A percentile compares a stretch with the other conserved stretches of the same genome.
Conservation (phyloP, 305 asterid genomes). For the Fraxinus xanthoxyloides region DNA sequence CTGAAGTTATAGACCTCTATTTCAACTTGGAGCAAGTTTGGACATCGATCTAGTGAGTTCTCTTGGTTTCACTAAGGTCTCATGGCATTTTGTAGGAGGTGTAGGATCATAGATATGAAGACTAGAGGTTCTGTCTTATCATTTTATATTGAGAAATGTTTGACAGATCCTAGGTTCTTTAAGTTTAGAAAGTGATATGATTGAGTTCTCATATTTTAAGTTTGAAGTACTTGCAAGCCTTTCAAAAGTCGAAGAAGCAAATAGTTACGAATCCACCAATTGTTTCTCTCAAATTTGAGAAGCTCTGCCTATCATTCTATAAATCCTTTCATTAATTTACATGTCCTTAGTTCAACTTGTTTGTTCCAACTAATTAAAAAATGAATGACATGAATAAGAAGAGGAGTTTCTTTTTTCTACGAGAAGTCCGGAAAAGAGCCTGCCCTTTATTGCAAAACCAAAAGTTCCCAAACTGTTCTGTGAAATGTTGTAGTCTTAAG, state of each 20-base stretch:
- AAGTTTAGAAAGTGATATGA: not conserved
- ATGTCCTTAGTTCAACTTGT: not conserved
- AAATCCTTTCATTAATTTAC: not conserved
- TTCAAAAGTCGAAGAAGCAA: not conserved
- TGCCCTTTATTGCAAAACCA: not conserved
- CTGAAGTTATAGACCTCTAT: not conserved
- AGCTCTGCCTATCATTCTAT: not conserved
- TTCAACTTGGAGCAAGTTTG: not conserved
- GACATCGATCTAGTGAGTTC: not conserved
- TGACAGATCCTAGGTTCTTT: not conserved
- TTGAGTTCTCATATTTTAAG: not conserved
- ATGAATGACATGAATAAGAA: not conserved
- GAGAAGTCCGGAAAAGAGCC: not conserved
- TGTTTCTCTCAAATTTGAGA: not conserved
- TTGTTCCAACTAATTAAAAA: not conserved
- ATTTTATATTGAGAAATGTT: not conserved
- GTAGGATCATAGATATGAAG: not conserved
- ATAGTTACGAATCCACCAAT: not conserved
- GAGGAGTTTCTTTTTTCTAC: not conserved
- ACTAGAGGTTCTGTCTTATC: not conserved
- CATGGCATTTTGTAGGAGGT: not conserved
- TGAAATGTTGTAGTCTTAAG: not conserved
- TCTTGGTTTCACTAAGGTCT: not conserved
- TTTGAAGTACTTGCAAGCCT: not conserved
- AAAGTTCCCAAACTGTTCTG: not conserved